A percentile compares a stretch with the other conserved stretches of the same genome.
Evolutionary conservation across 768 basidiomycete genomes (phyloP).

Genomic region (Mycena amicta): DNA sequence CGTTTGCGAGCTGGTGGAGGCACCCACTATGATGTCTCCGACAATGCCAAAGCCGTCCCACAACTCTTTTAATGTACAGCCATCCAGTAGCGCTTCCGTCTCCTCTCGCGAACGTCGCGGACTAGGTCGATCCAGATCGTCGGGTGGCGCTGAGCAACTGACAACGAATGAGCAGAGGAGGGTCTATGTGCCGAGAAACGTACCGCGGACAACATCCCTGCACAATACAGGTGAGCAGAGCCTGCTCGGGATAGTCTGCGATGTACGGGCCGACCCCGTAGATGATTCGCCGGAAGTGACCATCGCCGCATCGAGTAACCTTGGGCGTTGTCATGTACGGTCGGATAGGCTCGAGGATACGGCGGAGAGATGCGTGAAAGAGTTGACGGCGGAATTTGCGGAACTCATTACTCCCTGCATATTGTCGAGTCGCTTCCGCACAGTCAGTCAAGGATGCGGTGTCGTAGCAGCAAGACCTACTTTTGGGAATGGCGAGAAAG

Average conservation of each 20-base stretch:
- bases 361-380: constrained; percentile 22
- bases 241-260: constrained; percentile 26
- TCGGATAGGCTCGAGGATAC: too few relatives aligned
- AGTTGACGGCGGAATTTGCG: constrained; percentile 24
- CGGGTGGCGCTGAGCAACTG: neutral
- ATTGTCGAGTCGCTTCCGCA: constrained; percentile 8
- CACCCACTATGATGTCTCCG: constrained; percentile 24
- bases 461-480: constrained; percentile 9
- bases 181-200: constrained; percentile 12
- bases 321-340: too few relatives aligned
- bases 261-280: constrained; percentile 27
- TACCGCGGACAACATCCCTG: too few relatives aligned
- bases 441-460: neutral
- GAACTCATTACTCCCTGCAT: constrained; percentile 8
- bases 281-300: constrained; percentile 17
- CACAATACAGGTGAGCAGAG: too few relatives aligned
- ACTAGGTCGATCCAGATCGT: neutral
- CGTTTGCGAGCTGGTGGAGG: neutral
- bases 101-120: constrained; percentile 15
- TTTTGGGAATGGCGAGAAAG: constrained; percentile 21
- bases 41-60: constrained; percentile 28
- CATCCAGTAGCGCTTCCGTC: constrained; percentile 15
- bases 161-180: constrained; percentile 4
- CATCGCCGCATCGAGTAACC: constrained; percentile 19
- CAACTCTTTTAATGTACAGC: constrained; percentile 7